A percentile compares a stretch with the other conserved stretches of the same genome.
Evolutionary conservation across 2,329 filamentous ascomycete genomes (phyloP).

Genomic region (Akanthomyces dipterigenus): DNA sequence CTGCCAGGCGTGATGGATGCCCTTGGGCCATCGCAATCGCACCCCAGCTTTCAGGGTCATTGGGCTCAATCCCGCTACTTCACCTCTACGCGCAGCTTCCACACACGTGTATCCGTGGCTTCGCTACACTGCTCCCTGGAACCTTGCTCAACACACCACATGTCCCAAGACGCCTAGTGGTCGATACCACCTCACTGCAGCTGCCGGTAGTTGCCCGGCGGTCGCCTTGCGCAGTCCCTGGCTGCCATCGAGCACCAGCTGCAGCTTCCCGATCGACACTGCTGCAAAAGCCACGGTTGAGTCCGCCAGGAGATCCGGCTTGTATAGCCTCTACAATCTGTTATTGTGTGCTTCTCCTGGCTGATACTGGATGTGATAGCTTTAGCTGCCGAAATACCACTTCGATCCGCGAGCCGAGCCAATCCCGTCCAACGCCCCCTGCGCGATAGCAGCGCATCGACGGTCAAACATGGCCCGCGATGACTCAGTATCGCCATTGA

Average conservation of each 20-base stretch:
- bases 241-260: neutral
- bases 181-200: neutral
- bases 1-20: neutral
- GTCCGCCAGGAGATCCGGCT: neutral
- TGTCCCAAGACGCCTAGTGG: neutral
- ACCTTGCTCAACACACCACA: neutral
- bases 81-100: neutral
- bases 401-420: neutral
- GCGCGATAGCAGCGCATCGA: neutral
- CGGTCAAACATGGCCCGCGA: slow-evolving; percentile 14
- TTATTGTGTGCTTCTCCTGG: neutral
- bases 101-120: neutral
- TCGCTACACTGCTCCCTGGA: neutral
- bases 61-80: neutral
- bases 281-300: neutral
- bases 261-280: neutral
- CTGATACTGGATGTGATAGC: neutral
- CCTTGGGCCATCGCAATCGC: neutral
- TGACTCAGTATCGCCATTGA: slow-evolving; percentile 21
- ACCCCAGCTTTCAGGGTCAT: slow-evolving; percentile 7
- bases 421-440: neutral
- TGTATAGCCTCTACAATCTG: neutral
- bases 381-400: neutral
- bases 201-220: neutral
- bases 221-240: neutral